Evolutionary conservation across 768 basidiomycete genomes (phyloP), one percentile per base, ranked within the genome.

Genomic region (Boletellus ananiceps): DNA sequence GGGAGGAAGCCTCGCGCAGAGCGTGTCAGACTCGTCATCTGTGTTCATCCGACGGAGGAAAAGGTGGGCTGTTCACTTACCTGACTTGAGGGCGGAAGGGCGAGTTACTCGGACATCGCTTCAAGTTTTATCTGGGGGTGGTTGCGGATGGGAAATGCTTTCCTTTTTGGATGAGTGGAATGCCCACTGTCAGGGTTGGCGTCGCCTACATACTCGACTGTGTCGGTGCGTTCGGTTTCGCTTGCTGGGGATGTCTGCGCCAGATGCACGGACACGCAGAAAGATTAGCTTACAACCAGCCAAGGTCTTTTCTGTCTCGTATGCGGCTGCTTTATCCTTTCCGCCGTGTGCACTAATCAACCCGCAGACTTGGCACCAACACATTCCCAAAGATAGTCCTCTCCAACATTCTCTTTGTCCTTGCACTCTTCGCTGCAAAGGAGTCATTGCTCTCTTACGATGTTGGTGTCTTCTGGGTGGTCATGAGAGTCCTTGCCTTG

Each of bases 21-120:
- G 66, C 65, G 62, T 64, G 69, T 92, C 90, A 74, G 90, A 93
- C 90, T 92, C 89, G 89, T 82, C 80, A 82, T 82, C 80, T 80
- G 55, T 53, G 60, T 57, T 80, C 79, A 80, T 82, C 81, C 52
- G 51, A 32, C 0, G 11, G 54, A 57, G 46, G 32, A 52, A 21
- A 37, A n/a, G 33, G 7, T 31, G 37, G 49, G 52, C 37, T 39
- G 33, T 47, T 33, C 4, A 32, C 65, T 58, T 31, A 66, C 67
- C 51, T 59, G 55, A 41, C 25, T 29, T 6, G 38, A 40, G 18
- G 35, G 49, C 14, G 53, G 45, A 51, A 43, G 40, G 46, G 38
- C 33, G 44, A 42, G 36, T 8, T 25, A 21, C 57, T 49, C 46
- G 51, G 52, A n/a, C 54, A 50, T 27, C 16, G 57, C 35, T 49